Evolutionary conservation across 73 alveolate genomes (phyloP).

Genomic region (Tetrahymena malaccensis): DNA sequence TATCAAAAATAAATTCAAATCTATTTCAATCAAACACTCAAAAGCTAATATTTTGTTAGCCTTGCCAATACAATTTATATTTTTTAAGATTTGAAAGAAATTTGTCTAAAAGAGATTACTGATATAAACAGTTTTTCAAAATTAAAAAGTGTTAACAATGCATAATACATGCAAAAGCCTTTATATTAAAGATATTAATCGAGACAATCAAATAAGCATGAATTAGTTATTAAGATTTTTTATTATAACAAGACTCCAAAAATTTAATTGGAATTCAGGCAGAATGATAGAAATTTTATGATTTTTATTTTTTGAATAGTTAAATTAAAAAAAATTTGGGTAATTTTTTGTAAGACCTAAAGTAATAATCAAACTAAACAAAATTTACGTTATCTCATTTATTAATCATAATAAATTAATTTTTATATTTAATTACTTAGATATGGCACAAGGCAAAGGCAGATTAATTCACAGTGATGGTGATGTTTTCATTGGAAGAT

Average conservation of each 20-base stretch:
- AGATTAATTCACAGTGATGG: constrained; percentile 62
- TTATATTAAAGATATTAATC: background rate
- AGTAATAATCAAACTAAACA: background rate
- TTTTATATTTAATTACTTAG: background rate
- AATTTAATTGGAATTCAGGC: background rate
- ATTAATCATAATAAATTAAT: background rate
- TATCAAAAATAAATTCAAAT: background rate
- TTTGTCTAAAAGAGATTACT: background rate
- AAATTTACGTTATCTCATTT: background rate
- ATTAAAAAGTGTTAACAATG: background rate
- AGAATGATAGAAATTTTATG: background rate
- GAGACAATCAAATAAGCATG: no score
- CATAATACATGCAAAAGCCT: no score
- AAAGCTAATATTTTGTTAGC: background rate
- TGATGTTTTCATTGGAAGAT: constrained; percentile 60
- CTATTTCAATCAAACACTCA: background rate
- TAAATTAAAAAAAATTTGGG: background rate
- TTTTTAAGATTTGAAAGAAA: no score
- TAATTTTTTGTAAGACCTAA: background rate
- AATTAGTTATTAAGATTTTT: no score
- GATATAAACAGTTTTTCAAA: background rate
- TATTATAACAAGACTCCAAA: background rate
- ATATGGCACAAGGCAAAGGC: constrained; percentile 58
- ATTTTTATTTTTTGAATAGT: background rate
- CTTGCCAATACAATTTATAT: no score